These are phyloP conservation scores for Rhodotorula sp. DNA, from an alignment of 1,284 basidiomycete genomes.

Conservation along the genomic window DNA sequence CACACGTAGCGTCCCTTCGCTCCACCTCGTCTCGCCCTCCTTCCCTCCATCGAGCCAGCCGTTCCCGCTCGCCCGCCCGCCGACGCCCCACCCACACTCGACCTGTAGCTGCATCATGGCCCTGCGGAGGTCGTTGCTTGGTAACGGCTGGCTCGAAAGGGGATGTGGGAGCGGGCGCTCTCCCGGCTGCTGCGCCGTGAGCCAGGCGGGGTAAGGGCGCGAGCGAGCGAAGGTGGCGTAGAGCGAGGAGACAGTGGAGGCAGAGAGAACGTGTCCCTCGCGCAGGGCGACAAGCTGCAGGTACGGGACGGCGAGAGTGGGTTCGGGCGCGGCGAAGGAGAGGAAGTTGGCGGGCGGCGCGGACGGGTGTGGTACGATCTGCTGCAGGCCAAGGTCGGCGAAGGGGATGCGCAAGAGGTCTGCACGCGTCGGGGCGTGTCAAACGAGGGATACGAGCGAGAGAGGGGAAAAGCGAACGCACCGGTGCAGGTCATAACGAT, in stretches of 20 bases:
- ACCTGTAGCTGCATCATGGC: constrained; percentile 65
- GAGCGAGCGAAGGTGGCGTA: constrained; percentile 49
- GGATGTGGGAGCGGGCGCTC: constrained; percentile 49
- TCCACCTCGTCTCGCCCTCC: constrained; percentile 18
- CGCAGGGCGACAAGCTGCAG: constrained; percentile 66
- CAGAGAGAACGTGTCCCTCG: constrained; percentile 57
- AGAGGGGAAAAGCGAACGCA: constrained; percentile 51
- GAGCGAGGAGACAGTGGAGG: constrained; percentile 8
- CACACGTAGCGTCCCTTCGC: background rate
- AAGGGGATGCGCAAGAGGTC: constrained; percentile 72
- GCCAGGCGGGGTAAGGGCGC: constrained; percentile 30
- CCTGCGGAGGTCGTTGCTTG: constrained; percentile 62
- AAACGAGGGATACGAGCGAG: background rate
- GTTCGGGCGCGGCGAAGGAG: constrained; percentile 64
- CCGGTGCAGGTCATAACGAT: constrained; percentile 92
- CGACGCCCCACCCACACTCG: constrained; percentile 48
- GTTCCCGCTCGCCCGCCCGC: constrained; percentile 6
- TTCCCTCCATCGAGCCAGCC: background rate
- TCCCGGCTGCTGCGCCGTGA: constrained; percentile 17
- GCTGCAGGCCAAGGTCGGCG: constrained; percentile 74
- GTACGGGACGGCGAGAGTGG: constrained; percentile 67
- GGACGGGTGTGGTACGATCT: constrained; percentile 50
- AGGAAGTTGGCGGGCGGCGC: constrained; percentile 48
- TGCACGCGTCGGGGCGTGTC: constrained; percentile 48
- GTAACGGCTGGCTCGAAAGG: constrained; percentile 53